These are phyloP conservation scores for Aspergillus amoenus DNA, from an alignment of 2,329 filamentous ascomycete species.

Conservation along the genomic window DNA sequence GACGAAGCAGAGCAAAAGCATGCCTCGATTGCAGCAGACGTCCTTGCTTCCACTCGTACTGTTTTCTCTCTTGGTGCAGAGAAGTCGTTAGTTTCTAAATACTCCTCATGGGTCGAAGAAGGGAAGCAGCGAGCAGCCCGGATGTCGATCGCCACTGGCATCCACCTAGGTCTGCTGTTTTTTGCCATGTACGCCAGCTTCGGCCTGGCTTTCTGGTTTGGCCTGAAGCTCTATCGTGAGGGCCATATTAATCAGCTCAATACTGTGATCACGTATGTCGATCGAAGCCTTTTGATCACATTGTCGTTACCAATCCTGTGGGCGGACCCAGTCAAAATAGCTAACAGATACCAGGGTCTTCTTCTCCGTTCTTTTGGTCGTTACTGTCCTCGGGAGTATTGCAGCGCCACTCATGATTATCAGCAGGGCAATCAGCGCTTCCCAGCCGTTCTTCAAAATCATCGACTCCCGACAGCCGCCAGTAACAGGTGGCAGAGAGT, in stretches of 20 bases:
- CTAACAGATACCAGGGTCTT: conserved; percentile 20
- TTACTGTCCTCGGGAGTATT: not conserved
- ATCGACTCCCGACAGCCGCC: not conserved
- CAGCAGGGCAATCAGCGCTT: not conserved
- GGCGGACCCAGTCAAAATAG: too few relatives aligned
- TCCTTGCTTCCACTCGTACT: not conserved
- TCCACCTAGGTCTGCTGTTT: conserved; percentile 34
- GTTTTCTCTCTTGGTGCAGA: not conserved
- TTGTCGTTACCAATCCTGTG: too few relatives aligned
- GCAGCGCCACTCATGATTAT: not conserved
- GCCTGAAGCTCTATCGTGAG: conserved; percentile 32
- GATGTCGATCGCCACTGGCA: conserved; percentile 25
- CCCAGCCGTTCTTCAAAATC: not conserved
- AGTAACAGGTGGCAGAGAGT: conserved; percentile 63
- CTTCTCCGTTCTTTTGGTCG: conserved; percentile 33
- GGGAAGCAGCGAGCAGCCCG: conserved; percentile 30
- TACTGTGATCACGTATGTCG: not conserved
- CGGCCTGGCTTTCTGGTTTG: conserved; percentile 39
- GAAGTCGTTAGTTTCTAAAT: conserved; percentile 32
- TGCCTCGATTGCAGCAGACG: not conserved
- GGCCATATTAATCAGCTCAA: conserved; percentile 24
- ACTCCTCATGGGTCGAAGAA: conserved; percentile 37
- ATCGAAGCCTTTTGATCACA: too few relatives aligned
- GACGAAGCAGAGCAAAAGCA: not conserved
- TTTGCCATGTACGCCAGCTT: conserved; percentile 39